Percentiles rank a stretch among this genome's conserved stretches.
These are phyloP conservation scores for Sanghuangporus baumii DNA, from an alignment of 1,284 basidiomycete genomes.

Conservation along the genomic window DNA sequence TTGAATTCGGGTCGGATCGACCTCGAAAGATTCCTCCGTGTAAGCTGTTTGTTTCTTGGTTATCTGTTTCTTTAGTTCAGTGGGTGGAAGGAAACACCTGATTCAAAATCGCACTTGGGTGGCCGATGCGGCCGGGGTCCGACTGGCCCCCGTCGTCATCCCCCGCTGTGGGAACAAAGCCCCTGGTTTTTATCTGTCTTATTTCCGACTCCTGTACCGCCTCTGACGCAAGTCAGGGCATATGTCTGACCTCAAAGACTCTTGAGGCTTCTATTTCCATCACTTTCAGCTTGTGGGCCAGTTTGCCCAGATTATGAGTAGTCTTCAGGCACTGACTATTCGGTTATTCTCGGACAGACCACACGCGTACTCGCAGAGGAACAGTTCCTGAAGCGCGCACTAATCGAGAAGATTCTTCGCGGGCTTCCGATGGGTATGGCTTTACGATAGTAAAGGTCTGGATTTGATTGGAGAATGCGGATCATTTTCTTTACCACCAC, in stretches of 20 bases:
- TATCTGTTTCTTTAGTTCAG: conserved; percentile 10
- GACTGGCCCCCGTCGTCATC: neutral
- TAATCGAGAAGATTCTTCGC: conserved; percentile 80
- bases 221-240: neutral
- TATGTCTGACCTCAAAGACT: neutral
- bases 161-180: neutral
- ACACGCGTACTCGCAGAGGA: conserved; percentile 87
- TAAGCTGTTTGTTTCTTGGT: conserved; percentile 33
- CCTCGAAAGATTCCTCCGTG: conserved; percentile 87
- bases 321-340: neutral
- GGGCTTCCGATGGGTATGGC: conserved; percentile 53
- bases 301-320: too few relatives aligned
- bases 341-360: conserved; percentile 44
- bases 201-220: neutral
- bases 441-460: neutral
- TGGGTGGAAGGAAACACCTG: neutral
- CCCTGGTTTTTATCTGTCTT: neutral
- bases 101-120: neutral
- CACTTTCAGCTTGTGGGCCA: conserved; percentile 7
- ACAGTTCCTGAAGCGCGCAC: conserved; percentile 89
- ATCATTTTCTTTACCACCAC: neutral
- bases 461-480: neutral
- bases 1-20: conserved; percentile 90
- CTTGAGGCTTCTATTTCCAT: conserved; percentile 10
- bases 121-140: conserved; percentile 11